phyloP scores from a whole-genome alignment of 257 asterid genomes.

The Agastache rugosa region DNA sequence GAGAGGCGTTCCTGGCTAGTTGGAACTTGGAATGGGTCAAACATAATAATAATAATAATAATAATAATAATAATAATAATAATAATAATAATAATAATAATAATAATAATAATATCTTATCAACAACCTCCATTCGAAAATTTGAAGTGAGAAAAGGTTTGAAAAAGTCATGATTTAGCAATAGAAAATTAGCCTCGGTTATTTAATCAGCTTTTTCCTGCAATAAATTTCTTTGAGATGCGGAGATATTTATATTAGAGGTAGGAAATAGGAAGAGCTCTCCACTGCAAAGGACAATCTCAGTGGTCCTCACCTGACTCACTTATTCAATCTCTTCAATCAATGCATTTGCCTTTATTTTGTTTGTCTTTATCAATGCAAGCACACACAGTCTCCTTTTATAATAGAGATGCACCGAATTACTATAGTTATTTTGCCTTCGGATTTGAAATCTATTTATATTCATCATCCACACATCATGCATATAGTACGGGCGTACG shows the following conservation, averaged over 20 bases:
- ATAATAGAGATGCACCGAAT: background rate
- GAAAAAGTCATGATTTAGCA: background rate
- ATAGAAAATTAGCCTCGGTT: background rate
- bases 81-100: background rate
- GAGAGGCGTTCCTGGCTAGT: no score
- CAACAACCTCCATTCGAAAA: no score
- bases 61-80: background rate
- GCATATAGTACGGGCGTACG: background rate
- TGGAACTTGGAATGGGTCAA: background rate
- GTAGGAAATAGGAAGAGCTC: background rate
- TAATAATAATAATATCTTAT: background rate
- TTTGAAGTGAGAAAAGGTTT: no score
- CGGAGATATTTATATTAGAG: background rate
- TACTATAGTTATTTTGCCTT: background rate
- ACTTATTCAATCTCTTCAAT: constrained; percentile 32
- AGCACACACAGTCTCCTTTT: background rate
- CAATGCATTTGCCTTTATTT: constrained; percentile 19
- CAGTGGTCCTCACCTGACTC: constrained; percentile 35
- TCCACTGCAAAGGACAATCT: constrained; percentile 24
- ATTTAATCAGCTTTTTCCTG: background rate
- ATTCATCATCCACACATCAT: background rate
- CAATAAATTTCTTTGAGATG: constrained; percentile 9
- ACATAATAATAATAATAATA: background rate
- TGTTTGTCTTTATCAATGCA: constrained; percentile 17
- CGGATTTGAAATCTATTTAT: background rate